These are phyloP conservation scores for Borovskyia barvae DNA, from an alignment of 208 protist genomes.

Conservation along the genomic window DNA sequence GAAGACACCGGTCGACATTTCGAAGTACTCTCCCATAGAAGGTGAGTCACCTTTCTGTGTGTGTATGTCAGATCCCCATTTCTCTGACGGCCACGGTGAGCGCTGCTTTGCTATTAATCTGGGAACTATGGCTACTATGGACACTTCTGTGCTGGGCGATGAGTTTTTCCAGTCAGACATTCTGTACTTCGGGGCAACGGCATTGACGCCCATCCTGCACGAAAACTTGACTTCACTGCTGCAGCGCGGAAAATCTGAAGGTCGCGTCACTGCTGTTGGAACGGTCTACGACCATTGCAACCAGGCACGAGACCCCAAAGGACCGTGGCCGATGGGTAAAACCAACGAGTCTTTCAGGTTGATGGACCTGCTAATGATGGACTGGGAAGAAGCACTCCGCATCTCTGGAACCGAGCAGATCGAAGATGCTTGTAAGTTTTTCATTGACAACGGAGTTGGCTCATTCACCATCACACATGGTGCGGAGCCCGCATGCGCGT, in stretches of 20 bases:
- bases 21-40: neutral
- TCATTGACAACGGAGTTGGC: conserved; percentile 22
- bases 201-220: conserved; percentile 22
- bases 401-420: conserved; percentile 21
- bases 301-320: conserved; percentile 12
- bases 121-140: conserved; percentile 2
- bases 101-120: conserved; percentile 31
- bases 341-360: conserved; percentile 34
- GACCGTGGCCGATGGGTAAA: conserved; percentile 28
- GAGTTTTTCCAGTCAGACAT: conserved; percentile 28
- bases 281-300: conserved; percentile 29
- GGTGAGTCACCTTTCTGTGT: conserved; percentile 12
- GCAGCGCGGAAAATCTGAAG: conserved; percentile 14
- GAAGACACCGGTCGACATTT: conserved; percentile 20
- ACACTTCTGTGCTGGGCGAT: conserved; percentile 10
- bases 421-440: conserved; percentile 19
- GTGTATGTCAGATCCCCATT: conserved; percentile 25
- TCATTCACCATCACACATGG: conserved; percentile 32
- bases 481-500: conserved; percentile 13
- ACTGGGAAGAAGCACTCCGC: conserved; percentile 27
- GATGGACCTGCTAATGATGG: conserved; percentile 38
- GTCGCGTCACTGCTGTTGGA: conserved; percentile 25
- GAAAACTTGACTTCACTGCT: conserved; percentile 23
- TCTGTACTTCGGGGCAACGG: conserved; percentile 26
- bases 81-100: conserved; percentile 25